phyloP scores from a whole-genome alignment of 2,329 filamentous ascomycete genomes.

The Dactylellina haptotyla region DNA sequence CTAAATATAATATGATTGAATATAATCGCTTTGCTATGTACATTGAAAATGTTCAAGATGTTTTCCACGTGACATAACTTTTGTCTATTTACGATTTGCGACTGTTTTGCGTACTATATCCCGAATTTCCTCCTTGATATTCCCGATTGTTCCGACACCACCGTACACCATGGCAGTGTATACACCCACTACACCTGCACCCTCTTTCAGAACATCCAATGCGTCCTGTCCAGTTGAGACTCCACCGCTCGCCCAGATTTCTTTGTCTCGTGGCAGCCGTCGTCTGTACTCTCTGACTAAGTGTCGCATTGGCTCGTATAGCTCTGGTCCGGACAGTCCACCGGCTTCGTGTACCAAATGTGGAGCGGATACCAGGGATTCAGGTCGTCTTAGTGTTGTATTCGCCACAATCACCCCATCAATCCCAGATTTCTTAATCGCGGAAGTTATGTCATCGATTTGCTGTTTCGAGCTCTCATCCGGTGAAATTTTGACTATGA shows the following conservation, averaged over 20 bases:
- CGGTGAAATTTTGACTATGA: conserved; percentile 98
- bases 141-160: conserved; percentile 72
- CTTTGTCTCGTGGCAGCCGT: conserved; percentile 69
- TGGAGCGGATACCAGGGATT: conserved; percentile 73
- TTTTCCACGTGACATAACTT: conserved; percentile 17
- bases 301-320: conserved; percentile 81
- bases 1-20: not conserved
- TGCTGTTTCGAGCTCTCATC: conserved; percentile 90
- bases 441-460: conserved; percentile 86
- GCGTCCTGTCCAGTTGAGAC: conserved; percentile 90
- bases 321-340: conserved; percentile 88
- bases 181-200: conserved; percentile 88
- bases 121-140: conserved; percentile 73
- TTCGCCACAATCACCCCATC: conserved; percentile 97
- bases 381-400: conserved; percentile 84
- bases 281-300: conserved; percentile 83
- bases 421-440: conserved; percentile 83
- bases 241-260: conserved; percentile 92
- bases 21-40: conserved; percentile 10
- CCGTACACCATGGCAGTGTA: conserved; percentile 80
- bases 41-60: conserved; percentile 2
- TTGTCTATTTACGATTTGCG: conserved; percentile 31
- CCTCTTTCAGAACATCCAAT: conserved; percentile 81
- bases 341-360: conserved; percentile 78
- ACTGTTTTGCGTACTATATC: conserved; percentile 52